These are phyloP conservation scores for Tuctoria greenei DNA, from an alignment of 176 grass and related monocot species.

Conservation along the genomic window DNA sequence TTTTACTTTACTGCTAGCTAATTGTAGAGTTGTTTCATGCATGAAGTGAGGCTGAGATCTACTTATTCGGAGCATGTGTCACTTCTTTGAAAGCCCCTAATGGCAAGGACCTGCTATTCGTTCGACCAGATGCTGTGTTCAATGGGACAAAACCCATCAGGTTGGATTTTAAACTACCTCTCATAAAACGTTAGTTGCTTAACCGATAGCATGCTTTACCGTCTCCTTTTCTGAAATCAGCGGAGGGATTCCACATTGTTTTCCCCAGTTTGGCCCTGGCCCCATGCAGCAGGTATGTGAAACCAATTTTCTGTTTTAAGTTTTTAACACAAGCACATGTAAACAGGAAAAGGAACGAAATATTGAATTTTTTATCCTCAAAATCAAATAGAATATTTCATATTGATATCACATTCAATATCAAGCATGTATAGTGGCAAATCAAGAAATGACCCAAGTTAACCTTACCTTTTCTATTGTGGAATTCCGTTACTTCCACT, in stretches of 20 bases:
- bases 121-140: slow-evolving; percentile 92
- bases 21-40: slow-evolving; percentile 23
- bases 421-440: slow-evolving; percentile 15
- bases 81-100: slow-evolving; percentile 83
- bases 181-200: slow-evolving; percentile 29
- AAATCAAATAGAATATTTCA: background rate
- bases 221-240: slow-evolving; percentile 54
- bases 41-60: slow-evolving; percentile 89
- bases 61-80: slow-evolving; percentile 81
- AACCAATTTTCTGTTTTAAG: slow-evolving; percentile 21
- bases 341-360: background rate
- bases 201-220: slow-evolving; percentile 27
- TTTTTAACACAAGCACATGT: background rate
- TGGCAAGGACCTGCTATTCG: slow-evolving; percentile 88
- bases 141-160: slow-evolving; percentile 96
- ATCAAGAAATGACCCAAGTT: slow-evolving; percentile 22
- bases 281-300: slow-evolving; percentile 77
- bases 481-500: slow-evolving; percentile 3
- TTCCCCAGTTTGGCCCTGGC: slow-evolving; percentile 93
- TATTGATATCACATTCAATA: background rate
- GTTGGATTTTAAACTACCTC: slow-evolving; percentile 31
- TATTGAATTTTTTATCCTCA: background rate
- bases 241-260: slow-evolving; percentile 98
- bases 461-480: background rate
- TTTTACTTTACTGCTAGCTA: slow-evolving; percentile 8